These are phyloP conservation scores for Zea luxurians DNA, from an alignment of 176 grass and related monocot genomes.

Conservation along the genomic window DNA sequence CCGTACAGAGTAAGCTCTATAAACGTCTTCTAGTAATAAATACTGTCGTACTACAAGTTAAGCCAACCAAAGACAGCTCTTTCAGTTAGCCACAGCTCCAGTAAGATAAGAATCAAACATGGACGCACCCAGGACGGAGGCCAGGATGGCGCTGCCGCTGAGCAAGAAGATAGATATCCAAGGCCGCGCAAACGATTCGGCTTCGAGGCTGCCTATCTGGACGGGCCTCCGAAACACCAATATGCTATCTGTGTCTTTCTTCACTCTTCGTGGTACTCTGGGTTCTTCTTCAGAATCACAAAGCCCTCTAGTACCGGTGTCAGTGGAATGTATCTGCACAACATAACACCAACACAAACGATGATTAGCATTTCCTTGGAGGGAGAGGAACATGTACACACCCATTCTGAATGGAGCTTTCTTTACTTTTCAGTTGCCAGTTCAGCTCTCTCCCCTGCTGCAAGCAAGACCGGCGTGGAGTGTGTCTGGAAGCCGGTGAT, in stretches of 20 bases:
- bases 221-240: neutral
- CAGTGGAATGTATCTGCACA: constrained; percentile 73
- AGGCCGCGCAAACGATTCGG: neutral
- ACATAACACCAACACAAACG: neutral
- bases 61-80: neutral
- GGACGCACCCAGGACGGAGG: neutral
- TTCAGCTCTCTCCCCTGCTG: constrained; percentile 89
- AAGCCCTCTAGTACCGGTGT: constrained; percentile 78
- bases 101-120: neutral
- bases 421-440: constrained; percentile 99
- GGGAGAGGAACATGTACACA: too few relatives aligned
- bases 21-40: neutral
- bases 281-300: constrained; percentile 96
- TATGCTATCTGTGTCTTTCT: neutral
- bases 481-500: constrained; percentile 99
- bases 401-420: constrained; percentile 22
- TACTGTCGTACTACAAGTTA: neutral
- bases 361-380: neutral
- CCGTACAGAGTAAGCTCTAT: neutral
- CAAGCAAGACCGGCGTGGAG: constrained; percentile 93
- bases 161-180: neutral
- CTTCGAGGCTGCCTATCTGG: neutral
- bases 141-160: too few relatives aligned
- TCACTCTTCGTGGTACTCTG: constrained; percentile 83
- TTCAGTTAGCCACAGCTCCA: too few relatives aligned